Conservation (phyloP, 202 grass and related monocot genomes). For the Schoenoplectus tabernaemontani region DNA sequence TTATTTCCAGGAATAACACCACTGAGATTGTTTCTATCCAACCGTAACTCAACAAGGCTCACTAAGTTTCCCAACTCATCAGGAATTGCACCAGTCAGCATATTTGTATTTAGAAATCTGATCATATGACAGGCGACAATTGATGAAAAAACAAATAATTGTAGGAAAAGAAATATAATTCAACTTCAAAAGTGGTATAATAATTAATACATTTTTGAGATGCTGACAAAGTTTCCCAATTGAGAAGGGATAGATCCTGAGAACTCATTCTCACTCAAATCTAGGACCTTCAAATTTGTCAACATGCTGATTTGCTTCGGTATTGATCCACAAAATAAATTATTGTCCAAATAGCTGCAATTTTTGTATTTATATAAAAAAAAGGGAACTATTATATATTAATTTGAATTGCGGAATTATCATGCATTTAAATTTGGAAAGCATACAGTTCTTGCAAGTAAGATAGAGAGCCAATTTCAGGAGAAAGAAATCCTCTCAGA, state of each 20-base stretch:
- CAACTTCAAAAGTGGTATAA: background rate
- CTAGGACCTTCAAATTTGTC: conserved; percentile 37
- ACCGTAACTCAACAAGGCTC: conserved; percentile 43
- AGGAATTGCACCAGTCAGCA: conserved; percentile 63
- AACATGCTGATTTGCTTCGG: conserved; percentile 51
- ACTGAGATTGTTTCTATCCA: conserved; percentile 64
- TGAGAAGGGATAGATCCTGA: conserved; percentile 51
- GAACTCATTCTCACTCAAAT: conserved; percentile 65
- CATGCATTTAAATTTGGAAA: background rate
- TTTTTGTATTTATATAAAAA: background rate
- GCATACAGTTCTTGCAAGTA: conserved; percentile 73
- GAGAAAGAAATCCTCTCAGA: conserved; percentile 61
- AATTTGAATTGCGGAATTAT: background rate
- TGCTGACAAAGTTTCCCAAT: conserved; percentile 45
- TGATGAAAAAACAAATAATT: conserved; percentile 25
- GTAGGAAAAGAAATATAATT: background rate
- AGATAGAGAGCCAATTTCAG: conserved; percentile 44
- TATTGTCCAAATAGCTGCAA: conserved; percentile 61
- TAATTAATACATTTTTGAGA: conserved; percentile 65
- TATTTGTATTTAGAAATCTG: conserved; percentile 80
- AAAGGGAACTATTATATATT: background rate
- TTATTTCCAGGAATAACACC: conserved; percentile 76
- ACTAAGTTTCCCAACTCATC: conserved; percentile 48
- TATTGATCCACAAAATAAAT: conserved; percentile 54
- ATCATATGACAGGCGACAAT: conserved; percentile 30